Conservation (phyloP, 371 early-diverging fungal genomes). For the Cladochytrium tenue region DNA sequence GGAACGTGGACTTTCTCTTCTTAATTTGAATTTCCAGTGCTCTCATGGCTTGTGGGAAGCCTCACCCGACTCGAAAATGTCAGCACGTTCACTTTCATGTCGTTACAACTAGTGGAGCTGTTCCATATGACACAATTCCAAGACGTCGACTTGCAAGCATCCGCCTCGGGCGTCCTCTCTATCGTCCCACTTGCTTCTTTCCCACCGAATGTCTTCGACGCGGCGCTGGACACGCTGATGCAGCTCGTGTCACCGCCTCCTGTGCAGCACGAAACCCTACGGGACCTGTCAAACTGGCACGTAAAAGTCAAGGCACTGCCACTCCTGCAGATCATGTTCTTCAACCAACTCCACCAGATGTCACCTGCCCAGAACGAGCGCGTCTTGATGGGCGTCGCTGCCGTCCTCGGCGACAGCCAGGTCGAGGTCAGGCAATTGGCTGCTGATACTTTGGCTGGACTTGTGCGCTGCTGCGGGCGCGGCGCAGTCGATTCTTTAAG, state of each 20-base stretch:
- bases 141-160: slow-evolving; percentile 64
- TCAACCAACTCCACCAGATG: slow-evolving; percentile 69
- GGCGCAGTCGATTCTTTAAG: slow-evolving; percentile 66
- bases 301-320: slow-evolving; percentile 71
- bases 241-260: too few relatives aligned
- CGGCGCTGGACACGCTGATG: slow-evolving; percentile 57
- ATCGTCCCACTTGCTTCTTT: slow-evolving; percentile 59
- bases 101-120: slow-evolving; percentile 57
- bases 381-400: slow-evolving; percentile 66
- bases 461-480: slow-evolving; percentile 82
- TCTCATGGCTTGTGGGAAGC: slow-evolving; percentile 68
- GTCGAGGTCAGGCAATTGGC: slow-evolving; percentile 85
- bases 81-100: slow-evolving; percentile 52
- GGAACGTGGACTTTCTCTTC: too few relatives aligned
- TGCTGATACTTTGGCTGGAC: slow-evolving; percentile 76
- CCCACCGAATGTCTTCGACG: slow-evolving; percentile 57
- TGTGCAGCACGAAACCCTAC: slow-evolving; percentile 24
- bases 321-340: slow-evolving; percentile 75
- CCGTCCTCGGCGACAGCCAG: slow-evolving; percentile 70
- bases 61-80: slow-evolving; percentile 24
- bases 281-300: slow-evolving; percentile 67
- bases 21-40: slow-evolving; percentile 50
- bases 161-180: slow-evolving; percentile 53
- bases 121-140: slow-evolving; percentile 78
- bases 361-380: slow-evolving; percentile 45